Base-by-base conservation (phyloP, 148 eudicot genomes). In the Vaccinium corymbosum region DNA sequence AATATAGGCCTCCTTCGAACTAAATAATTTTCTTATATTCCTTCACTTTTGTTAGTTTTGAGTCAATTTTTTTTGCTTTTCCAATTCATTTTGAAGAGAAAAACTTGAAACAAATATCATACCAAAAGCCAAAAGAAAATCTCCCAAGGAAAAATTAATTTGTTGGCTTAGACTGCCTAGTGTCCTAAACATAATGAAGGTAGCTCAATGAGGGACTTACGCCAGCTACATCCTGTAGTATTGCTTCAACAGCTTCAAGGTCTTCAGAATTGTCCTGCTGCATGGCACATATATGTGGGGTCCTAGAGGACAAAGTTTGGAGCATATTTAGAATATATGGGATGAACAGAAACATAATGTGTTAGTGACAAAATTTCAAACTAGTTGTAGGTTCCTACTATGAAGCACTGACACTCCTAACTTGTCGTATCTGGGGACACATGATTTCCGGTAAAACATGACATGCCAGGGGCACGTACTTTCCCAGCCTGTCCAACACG, bases 201-300 rank as follows among this genome's bases (percentile, higher is more conserved):
- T 10, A 73, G 50, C 19, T 53, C 78, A 51, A 74, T 27, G 72
- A 42, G 64, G 48, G 79, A 81, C 85, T 85, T 87, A 93, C 97
- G 88, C 93, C 94, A 22, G 87, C 90, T 42, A 86, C 90, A 80
- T 91, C 87, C 42, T 86, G 86, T 55, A 93, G 90, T 75, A 92
- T 87, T 25, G 91, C 85, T 49, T 89, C 91, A 48, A 93, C 92
- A 71, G 83, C 87, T 83, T 90, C 89, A 86, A 94, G 89, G 87
- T 88, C 84, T 35, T 83, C 78, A 27, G 97, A 88, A 64, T 79
- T 64, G 81, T 94, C 94, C 85, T 93, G 94, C 84, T 93, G 95
- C 90, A 94, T 91, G 7, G 94, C 88, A 80, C 91, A 89, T 80
- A 93, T 84, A 88, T 92, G 88, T 49, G 94, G 97, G 3, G 97